A percentile compares a stretch with the other conserved stretches of the same genome.
phyloP scores from a whole-genome alignment of 768 basidiomycete species.

The Pleurotus giganteus region DNA sequence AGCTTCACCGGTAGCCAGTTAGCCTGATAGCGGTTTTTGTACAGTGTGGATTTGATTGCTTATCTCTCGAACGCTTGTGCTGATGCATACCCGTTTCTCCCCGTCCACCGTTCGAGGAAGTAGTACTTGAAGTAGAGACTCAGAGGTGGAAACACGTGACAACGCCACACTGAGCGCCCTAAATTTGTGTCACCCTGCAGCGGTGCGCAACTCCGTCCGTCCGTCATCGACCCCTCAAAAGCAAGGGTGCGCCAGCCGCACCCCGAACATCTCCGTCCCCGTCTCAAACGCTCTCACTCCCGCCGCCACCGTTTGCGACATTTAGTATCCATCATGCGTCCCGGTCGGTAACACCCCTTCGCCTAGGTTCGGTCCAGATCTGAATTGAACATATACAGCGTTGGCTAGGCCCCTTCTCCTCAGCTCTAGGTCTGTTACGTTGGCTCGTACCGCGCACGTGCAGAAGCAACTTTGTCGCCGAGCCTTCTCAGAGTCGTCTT shows the following conservation, averaged over 20 bases:
- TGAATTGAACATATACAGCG: not conserved
- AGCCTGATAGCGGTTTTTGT: no score
- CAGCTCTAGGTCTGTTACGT: not conserved
- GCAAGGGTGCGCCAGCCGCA: not conserved
- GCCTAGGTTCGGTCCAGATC: conserved; percentile 9
- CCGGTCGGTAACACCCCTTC: not conserved
- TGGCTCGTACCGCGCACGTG: conserved; percentile 2
- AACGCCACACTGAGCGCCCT: not conserved
- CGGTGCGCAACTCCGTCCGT: not conserved
- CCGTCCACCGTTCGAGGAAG: not conserved
- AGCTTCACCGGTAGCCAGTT: no score
- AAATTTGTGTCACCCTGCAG: not conserved
- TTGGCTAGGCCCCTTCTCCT: conserved; percentile 7
- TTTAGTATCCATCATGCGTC: conserved; percentile 2
- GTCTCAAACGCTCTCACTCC: not conserved
- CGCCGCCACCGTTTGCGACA: not conserved
- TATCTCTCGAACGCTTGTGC: not conserved
- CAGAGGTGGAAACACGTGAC: conserved; percentile 2
- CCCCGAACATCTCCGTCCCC: not conserved
- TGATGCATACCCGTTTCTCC: not conserved
- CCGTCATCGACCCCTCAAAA: not conserved
- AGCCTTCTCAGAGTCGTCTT: conserved; percentile 5
- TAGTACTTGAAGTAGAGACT: no score
- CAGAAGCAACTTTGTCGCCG: conserved; percentile 9
- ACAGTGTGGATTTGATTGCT: not conserved